A percentile compares a stretch with the other conserved stretches of the same genome.
Evolutionary conservation across 805 yeast species (phyloP).

Genomic region (Wickerhamiella cacticola): DNA sequence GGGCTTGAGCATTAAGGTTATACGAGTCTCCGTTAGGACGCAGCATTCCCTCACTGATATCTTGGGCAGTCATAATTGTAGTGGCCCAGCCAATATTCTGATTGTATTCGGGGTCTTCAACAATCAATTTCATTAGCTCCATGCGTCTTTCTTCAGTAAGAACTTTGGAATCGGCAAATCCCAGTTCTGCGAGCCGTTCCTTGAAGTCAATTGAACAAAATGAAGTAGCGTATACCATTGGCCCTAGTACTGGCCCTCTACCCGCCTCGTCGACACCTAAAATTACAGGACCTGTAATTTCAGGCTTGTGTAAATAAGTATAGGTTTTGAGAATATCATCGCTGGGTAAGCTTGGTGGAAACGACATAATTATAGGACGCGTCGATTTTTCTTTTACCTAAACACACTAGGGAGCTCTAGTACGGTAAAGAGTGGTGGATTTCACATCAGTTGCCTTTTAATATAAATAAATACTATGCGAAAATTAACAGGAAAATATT

Average conservation of each 20-base stretch:
- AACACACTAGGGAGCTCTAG: background rate
- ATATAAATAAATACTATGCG: no score
- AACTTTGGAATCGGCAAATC: constrained; percentile 89
- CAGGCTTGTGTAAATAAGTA: constrained; percentile 21
- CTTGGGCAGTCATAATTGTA: constrained; percentile 71
- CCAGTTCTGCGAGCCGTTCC: constrained; percentile 44
- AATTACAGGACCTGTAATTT: constrained; percentile 26
- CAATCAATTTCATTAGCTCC: constrained; percentile 47
- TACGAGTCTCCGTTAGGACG: constrained; percentile 43
- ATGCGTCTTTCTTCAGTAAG: constrained; percentile 62
- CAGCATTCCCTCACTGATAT: constrained; percentile 82
- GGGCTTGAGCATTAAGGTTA: constrained; percentile 92
- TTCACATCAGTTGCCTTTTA: no score
- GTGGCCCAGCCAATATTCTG: constrained; percentile 78
- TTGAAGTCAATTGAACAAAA: constrained; percentile 51
- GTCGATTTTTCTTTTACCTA: background rate
- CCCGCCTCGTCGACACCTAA: constrained; percentile 98
- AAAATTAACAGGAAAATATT: no score
- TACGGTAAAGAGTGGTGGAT: no score
- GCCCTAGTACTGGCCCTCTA: constrained; percentile 94
- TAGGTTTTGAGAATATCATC: constrained; percentile 16
- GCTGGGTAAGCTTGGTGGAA: constrained; percentile 22
- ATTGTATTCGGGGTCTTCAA: constrained; percentile 36
- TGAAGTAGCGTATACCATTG: constrained; percentile 91
- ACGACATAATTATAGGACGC: background rate